A percentile compares a stretch with the other conserved stretches of the same genome.
Conservation (phyloP, 2,329 filamentous ascomycete genomes). For the Grosmannia penicillata region DNA sequence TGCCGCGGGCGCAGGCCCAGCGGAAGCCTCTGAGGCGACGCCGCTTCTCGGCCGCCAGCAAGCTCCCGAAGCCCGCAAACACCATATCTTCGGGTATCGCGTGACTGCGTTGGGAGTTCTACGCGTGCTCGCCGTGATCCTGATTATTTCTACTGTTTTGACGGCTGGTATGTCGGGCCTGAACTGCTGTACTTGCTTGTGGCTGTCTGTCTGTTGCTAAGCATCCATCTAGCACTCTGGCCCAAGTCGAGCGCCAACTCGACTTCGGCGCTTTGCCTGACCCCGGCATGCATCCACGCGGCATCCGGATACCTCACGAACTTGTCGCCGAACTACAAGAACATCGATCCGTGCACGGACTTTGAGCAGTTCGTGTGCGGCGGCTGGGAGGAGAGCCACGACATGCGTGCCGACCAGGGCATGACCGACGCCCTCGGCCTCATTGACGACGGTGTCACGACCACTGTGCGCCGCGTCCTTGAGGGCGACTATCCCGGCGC, state of each 20-base stretch:
- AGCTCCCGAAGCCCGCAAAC: background rate
- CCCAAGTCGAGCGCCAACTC: background rate
- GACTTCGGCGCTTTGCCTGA: conserved; percentile 28
- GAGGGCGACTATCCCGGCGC: conserved; percentile 38
- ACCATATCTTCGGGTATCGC: background rate
- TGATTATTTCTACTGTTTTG: background rate
- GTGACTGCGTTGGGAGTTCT: background rate
- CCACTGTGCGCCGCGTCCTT: conserved; percentile 45
- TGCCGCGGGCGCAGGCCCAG: too few species aligned
- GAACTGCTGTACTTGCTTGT: background rate
- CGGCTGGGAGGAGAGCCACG: conserved; percentile 49
- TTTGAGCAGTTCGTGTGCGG: conserved; percentile 56
- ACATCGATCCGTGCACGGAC: conserved; percentile 52
- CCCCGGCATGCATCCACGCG: conserved; percentile 47
- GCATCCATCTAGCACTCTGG: background rate
- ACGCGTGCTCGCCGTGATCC: background rate
- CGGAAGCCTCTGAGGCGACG: background rate
- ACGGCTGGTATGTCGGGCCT: background rate
- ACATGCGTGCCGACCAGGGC: conserved; percentile 49
- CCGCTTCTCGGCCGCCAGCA: background rate
- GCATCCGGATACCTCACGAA: conserved; percentile 48
- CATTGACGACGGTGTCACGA: conserved; percentile 45
- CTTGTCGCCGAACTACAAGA: conserved; percentile 41
- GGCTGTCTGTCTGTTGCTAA: conserved; percentile 1
- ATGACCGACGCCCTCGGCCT: conserved; percentile 44